Base-by-base conservation (phyloP, 768 basidiomycete species). In the Leccinum uliginosum region DNA sequence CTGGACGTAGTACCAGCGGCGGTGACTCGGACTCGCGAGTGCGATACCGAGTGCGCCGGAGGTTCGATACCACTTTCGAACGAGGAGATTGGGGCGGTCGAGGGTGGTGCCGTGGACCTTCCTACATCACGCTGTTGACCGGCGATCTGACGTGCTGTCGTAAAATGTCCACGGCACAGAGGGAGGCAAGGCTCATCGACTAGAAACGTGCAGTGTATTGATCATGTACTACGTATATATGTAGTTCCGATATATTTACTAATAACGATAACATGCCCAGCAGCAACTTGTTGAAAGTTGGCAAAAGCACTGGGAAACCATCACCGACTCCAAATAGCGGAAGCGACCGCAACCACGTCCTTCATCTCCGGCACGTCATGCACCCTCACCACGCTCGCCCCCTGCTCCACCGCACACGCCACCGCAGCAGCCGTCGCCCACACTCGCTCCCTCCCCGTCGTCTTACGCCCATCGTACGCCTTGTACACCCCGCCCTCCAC, bases 381-480 rank as follows among this genome's bases (percentile, higher is more conserved):
- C 3, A 97, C 92, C 21, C 96, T 75, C 9, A 96, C 81, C 3
- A 92, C 73, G 54, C 81, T 75, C 0, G 85, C 84, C 0, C 84
- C 82, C 63, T 92, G 89, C 63, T 87, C 87, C 26, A 89, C 79
- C 3, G 86, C 84, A 65, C 87, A 88, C 2, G 86, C 74, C 8
- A 90, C 84, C 0, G 85, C 83, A 1, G 87, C 86, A 0, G 87
- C 86, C 12, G 94, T 97, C 2, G 91, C 95, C 75, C 80, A 89
- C 1, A 69, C 79, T 9, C 95, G 74, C 55, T 93, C 89, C 57
- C 76, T 79, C 1, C 90, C 81, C n/a, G 62, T 60, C 1, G 86
- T 85, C 62, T 80, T 68, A 19, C 82, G 73, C 1, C 85, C 87
- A 29, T 69, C 56, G 53, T 78, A 74, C 35, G 67, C 45, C 23